Percentiles rank a stretch among this genome's conserved stretches.
Evolutionary conservation across 495 filamentous ascomycete genomes (phyloP).

Genomic region (Aspergillus bridgeri): DNA sequence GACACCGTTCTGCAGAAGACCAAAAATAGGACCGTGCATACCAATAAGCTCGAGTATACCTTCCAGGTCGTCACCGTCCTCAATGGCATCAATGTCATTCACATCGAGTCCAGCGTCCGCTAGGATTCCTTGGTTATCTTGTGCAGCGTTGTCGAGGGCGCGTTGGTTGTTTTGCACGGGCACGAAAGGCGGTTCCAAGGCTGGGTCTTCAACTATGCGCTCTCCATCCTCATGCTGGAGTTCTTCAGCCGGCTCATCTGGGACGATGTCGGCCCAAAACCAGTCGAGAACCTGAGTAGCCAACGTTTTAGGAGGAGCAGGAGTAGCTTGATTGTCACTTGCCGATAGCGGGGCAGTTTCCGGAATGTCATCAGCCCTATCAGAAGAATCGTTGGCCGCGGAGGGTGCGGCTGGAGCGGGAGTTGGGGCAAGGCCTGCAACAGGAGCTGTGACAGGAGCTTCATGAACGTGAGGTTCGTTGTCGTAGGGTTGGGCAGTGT

Average conservation of each 20-base stretch:
- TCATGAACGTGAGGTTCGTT: neutral
- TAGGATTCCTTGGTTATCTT: constrained; percentile 26
- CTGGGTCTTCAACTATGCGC: constrained; percentile 53
- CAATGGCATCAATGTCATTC: constrained; percentile 59
- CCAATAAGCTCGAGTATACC: constrained; percentile 94
- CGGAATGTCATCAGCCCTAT: neutral
- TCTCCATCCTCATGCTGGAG: constrained; percentile 50
- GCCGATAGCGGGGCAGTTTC: neutral
- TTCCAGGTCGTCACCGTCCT: constrained; percentile 96
- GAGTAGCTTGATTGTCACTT: constrained; percentile 5
- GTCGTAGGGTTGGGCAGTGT: neutral
- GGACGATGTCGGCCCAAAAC: constrained; percentile 60
- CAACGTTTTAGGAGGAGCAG: constrained; percentile 14
- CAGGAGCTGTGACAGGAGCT: neutral
- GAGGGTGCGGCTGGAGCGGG: neutral
- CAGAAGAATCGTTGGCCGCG: neutral
- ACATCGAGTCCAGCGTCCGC: constrained; percentile 51
- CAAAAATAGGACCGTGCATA: constrained; percentile 88
- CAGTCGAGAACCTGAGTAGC: constrained; percentile 43
- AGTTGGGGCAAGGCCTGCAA: neutral
- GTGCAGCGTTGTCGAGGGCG: constrained; percentile 16
- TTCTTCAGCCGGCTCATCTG: constrained; percentile 28
- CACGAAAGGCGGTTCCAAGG: constrained; percentile 61
- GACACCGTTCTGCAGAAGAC: constrained; percentile 87
- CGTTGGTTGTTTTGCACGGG: constrained; percentile 44